Evolutionary conservation across 2,329 filamentous ascomycete species (phyloP), one percentile per base, ranked within the genome.

Genomic region (Colletotrichum abscissum): DNA sequence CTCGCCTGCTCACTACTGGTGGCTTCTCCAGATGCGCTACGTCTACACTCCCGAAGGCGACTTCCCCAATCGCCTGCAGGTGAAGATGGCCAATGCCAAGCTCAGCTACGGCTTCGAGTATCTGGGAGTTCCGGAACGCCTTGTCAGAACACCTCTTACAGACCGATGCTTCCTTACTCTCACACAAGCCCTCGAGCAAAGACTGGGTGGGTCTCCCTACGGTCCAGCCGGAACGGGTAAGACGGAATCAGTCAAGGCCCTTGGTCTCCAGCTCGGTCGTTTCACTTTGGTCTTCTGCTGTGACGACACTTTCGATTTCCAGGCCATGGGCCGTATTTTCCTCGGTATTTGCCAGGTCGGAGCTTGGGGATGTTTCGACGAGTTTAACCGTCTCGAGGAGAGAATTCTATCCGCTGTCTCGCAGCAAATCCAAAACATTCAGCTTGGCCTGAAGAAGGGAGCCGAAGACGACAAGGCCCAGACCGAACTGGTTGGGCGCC

Each of bases 281-380:
- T 99, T 99, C 82, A 99, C 97, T 1, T 90, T 99, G 30, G 97
- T 99, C 33, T 99, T 99, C 87, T 99, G 97, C 83, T 99, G 97
- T 86, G 97, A 99, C 81, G 97, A 99, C 84, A 99, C 97, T 0
- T 99, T 99, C 79, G 97, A 99, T 83, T 99, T 98, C 88, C 97
- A 99, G 80, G 97, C 97, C 63, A 99, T 99, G 97, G 97, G 97
- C 16, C 94, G 97, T 77, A 99, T 99, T 78, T 99, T 99, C 89
- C 89, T 99, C 46, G 97, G 97, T 89, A 97, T 99, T 75, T 99
- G 97, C 82, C 97, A 99, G 82, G 97, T 99, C 60, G 97, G 97
- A 82, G 97, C 97, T 5, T 99, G 97, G 97, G 97, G 97, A 79
- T 99, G 97, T 87, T 99, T 99, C 83, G 97, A 99, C 80, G 97